Percentiles rank a stretch among this genome's conserved stretches.
These are phyloP conservation scores for Andrographis paniculata DNA, from an alignment of 305 asterid genomes.

Conservation along the genomic window DNA sequence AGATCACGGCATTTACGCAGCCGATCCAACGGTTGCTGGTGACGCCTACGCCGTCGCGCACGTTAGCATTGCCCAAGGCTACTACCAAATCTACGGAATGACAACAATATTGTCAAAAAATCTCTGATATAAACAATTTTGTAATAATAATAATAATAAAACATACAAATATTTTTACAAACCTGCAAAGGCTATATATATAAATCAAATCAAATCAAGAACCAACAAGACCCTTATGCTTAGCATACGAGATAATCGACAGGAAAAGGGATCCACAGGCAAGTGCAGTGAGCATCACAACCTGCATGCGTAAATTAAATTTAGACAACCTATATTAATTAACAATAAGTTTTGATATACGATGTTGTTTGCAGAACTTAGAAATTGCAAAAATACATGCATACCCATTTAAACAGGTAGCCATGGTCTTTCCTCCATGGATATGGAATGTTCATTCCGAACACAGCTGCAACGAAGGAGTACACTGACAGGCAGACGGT, in stretches of 20 bases:
- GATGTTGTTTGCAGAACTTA: too few relatives aligned
- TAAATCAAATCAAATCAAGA: slow-evolving; percentile 28
- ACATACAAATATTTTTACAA: too few relatives aligned
- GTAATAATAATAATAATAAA: too few relatives aligned
- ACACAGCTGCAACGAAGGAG: slow-evolving; percentile 72
- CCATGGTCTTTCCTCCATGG: slow-evolving; percentile 66
- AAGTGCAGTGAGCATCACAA: slow-evolving; percentile 50
- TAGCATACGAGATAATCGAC: slow-evolving; percentile 60
- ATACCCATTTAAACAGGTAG: slow-evolving; percentile 79
- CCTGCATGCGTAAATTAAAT: slow-evolving; percentile 28
- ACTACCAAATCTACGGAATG: too few relatives aligned
- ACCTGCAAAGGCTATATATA: too few relatives aligned
- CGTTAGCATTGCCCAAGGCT: too few relatives aligned
- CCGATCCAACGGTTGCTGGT: too few relatives aligned
- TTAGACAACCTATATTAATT: not conserved
- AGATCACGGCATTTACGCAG: too few relatives aligned
- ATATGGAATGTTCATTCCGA: slow-evolving; percentile 84
- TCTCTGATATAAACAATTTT: too few relatives aligned
- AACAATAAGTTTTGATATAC: too few relatives aligned
- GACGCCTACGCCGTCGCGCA: too few relatives aligned
- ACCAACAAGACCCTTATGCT: slow-evolving; percentile 67
- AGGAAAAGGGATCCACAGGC: slow-evolving; percentile 51
- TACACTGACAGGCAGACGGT: slow-evolving; percentile 65
- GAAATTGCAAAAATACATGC: not conserved
- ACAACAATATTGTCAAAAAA: too few relatives aligned